Evolutionary conservation across 345 rosid genomes (phyloP), one percentile per base, ranked within the genome.

Genomic region (Geranium brycei): DNA sequence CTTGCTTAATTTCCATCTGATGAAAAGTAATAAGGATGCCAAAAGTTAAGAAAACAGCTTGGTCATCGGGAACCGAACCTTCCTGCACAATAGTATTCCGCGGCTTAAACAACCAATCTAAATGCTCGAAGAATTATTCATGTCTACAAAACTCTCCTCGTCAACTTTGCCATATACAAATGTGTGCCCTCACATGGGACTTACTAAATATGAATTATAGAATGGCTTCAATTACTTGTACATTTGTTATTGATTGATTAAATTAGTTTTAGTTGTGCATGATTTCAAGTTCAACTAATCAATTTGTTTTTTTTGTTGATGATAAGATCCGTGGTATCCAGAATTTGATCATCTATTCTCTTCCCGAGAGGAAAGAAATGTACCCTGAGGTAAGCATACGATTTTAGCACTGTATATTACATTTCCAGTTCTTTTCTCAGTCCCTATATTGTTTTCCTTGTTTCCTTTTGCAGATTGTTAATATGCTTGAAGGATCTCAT

Each of bases 351-450:
- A 71, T 93, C 60, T 93, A 90, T 76, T 93, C 97, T 63, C 88
- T 90, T 32, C 97, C 97, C 0, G 95, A 93, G 69, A 76, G 96
- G 69, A 93, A 90, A 75, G 97, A 93, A 79, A 90, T 93, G 63
- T 93, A 90, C 69, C 87, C 90, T 31, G 91, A 93, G 95, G 99
- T 83, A 67, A 79, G 81, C 41, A 35, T 53, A 55, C 56, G 28
- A 19, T 41, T 51, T 35, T 30, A 32, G 66, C 60, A 31, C 68
- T 62, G n/a, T 65, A 14, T 64, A 60, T 53, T 15, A 40, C 23
- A 51, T 17, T 17, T 47, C 40, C 55, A 16, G 56, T 19, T 64
- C 51, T 30, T 65, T 58, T 31, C 18, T 64, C 60, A 56, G 38
- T 17, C 4, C 2, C 60, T 53, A 31, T 32, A 38, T 35, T 17